Evolutionary conservation across 768 basidiomycete genomes (phyloP), one percentile per base, ranked within the genome.

Genomic region (Omphalotus guepiniiformis): DNA sequence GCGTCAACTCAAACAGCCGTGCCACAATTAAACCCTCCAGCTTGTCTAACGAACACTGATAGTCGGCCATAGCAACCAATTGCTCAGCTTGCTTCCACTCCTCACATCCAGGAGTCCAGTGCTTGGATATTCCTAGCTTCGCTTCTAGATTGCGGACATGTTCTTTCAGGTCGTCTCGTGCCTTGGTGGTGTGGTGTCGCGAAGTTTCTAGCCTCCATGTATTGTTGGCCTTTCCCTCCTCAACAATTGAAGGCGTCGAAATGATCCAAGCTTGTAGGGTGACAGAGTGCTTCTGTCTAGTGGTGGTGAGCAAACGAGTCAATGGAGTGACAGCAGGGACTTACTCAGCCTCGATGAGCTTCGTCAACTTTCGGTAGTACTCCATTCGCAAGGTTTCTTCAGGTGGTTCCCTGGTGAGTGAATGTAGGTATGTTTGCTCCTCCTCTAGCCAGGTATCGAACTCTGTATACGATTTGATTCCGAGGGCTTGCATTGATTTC

Each of bases 321-420:
- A n/a, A n/a, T n/a, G n/a, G n/a, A n/a, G n/a, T n/a, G n/a, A n/a
- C 9, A n/a, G n/a, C n/a, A n/a, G n/a, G n/a, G n/a, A 9, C 37
- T 12, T 32, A 45, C 43, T 41, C 37, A 21, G n/a, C 28, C 15
- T 41, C 43, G 6, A 3, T 21, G 3, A 47, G 42, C 13, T 36
- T 43, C 8, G 46, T 46, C 19, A 51, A 42, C 19, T 48, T 48
- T 19, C 51, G 35, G 29, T 42, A 45, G 32, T 48, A 53, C 25
- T 53, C 53, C 49, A 48, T 51, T 28, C 39, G 37, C 38, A 51
- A 9, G 1, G 40, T 51, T 40, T 54, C 55, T n/a, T 52, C 51
- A 4, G 13, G 21, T 3, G 57, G 56, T 42, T 58, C 56, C 21
- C 30, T 46, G n/a, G 41, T 44, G 21, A 53, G 30, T 6, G 27